Base-by-base conservation (phyloP, 2,329 filamentous ascomycete genomes). In the Talaromyces sp. region DNA sequence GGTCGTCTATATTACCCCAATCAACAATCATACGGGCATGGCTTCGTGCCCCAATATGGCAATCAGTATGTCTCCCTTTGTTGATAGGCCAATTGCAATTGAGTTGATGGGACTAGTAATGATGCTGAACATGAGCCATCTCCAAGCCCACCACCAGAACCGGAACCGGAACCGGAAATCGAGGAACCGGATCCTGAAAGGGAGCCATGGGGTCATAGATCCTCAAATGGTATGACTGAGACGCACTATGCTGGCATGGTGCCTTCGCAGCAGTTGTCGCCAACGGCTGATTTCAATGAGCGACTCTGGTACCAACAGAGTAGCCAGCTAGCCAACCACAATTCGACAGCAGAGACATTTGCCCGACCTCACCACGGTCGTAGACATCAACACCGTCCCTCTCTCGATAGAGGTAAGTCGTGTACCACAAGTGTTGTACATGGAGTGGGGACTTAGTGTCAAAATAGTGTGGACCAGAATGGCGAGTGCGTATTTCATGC, bases 181-280 rank as follows among this genome's bases (percentile, higher is more conserved):
- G 37, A 39, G n/a, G 2, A 6, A 28, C 28, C n/a, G n/a, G 28
- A 28, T 6, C 28, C 0, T 28, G 46, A 31, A 14, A 57, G 54
- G 37, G 54, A 57, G 33, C 18, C 54, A 25, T 57, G 54, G 54
- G 54, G 35, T 40, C 1, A 25, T 18, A 42, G 54, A 21, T 39
- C 31, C 35, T 55, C 54, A 25, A 23, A 56, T 56, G 54, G 54
- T 50, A 60, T 37, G 57, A 25, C 14, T 46, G 56, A 33, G 25
- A 31, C 35, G 33, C n/a, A 54, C 5, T 35, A 16, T 35, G 31
- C n/a, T 54, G 31, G 31, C 48, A 23, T 35, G 48, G 23, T 42
- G 48, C 23, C 25, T 28, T 35, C 18, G 48, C 59, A 61, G 31
- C 23, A 37, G 18, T 37, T 28, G 16, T 25, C 28, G 12, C 21